Evolutionary conservation across 1,284 basidiomycete genomes (phyloP), one percentile per base, ranked within the genome.

Genomic region (Stereum hirsutum): DNA sequence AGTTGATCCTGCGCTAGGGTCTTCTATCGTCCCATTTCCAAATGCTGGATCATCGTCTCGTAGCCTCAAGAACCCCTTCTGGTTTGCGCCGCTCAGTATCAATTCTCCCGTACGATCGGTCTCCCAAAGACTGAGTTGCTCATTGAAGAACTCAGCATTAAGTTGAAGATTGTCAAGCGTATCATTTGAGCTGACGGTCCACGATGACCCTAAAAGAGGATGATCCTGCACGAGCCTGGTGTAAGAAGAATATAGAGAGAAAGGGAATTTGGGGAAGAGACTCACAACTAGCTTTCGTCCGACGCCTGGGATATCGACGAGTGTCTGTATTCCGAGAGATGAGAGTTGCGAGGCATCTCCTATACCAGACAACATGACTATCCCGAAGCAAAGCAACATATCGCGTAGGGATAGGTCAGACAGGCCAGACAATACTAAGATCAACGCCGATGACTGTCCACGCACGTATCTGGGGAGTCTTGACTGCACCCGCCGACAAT

Each of bases 341-440:
- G 49, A 23, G 11, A 70, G 55, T 2, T 62, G 46, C 1, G 42
- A 28, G 35, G 52, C 46, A 47, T 59, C 54, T 6, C 67, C 68
- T 45, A 70, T 66, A 43, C 68, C 68, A 10, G 64, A 67, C 19
- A 70, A 57, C 54, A 69, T 61, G 33, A 72, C 59, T n/a, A 35
- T 20, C 5, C 15, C 4, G 17, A 10, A 10, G 15, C 33, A 10
- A 35, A n/a, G n/a, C n/a, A n/a, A n/a, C n/a, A n/a, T n/a, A n/a
- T n/a, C n/a, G n/a, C n/a, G n/a, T n/a, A n/a, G n/a, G n/a, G n/a
- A 15, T 17, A 8, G 20, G 8, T 34, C 17, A 19, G 3, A 11
- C 17, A 35, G 3, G 15, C 7, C 15, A 17, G 10, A 8, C 33
- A 35, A 4, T 10, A 35, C 11, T 8, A 17, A 35, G 10, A 35